Base-by-base conservation (phyloP, 2,329 filamentous ascomycete genomes). In the Onygenales sp. region DNA sequence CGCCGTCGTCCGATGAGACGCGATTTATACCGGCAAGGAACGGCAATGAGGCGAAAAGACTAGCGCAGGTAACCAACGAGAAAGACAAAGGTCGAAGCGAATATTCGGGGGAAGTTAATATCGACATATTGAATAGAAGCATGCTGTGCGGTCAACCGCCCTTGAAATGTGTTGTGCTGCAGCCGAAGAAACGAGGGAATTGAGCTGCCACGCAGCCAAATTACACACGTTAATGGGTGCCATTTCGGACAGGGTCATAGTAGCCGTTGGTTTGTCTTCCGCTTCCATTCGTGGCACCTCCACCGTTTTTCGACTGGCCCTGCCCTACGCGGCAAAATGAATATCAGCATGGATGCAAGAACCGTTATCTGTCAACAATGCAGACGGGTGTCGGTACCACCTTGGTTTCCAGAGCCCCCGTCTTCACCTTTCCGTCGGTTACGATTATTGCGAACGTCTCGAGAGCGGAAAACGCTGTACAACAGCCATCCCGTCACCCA, bases 1-100 rank as follows among this genome's bases (percentile, higher is more conserved):
- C 7, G 89, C 91, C 0, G 81, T 84, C 36, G 81, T 84, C 36
- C 89, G 95, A 70, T 95, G 95, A 66, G 89, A 94, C 61, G 88
- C 91, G 6, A 88, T 92, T 50, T 95, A 27, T 27, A 27, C 4
- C 21, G 21, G 21, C 21, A 27, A 27, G 21, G 21, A 27, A 27
- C 21, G 21, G 21, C 21, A 27, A 27, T 27, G 21, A 27, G 21
- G 21, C 21, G 21, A 27, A 27, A 27, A 27, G 21, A 27, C 21
- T 5, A 27, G 21, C 21, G 21, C 21, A 27, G 21, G 21, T 27
- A 27, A 27, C 21, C 21, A 27, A 27, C 3, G 21, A 27, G 21
- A 27, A 27, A 27, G 21, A 27, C 21, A 27, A 27, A 27, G 21
- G 21, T 27, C 21, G 21, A 27, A 27, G 21, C 21, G 21, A 27